Evolutionary conservation across 345 rosid species (phyloP).

Genomic region (Schrenkiella parvula): DNA sequence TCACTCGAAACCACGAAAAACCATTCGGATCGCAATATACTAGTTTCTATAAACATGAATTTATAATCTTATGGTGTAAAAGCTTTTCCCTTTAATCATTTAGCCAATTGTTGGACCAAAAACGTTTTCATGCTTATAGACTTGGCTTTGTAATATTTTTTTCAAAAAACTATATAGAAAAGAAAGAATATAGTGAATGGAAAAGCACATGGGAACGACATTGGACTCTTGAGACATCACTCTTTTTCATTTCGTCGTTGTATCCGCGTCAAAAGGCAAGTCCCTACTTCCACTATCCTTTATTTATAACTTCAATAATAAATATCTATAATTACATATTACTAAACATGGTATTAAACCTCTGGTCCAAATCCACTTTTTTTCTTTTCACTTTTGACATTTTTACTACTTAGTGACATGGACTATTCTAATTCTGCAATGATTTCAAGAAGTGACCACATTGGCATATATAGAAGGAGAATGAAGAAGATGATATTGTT

Average conservation of each 20-base stretch:
- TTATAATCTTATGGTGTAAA: neutral
- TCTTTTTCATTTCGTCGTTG: conserved; percentile 22
- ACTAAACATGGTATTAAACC: conserved; percentile 12
- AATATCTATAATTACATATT: neutral
- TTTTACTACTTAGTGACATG: conserved; percentile 6
- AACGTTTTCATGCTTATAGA: neutral
- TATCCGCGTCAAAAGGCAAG: conserved; percentile 30
- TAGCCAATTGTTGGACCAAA: neutral
- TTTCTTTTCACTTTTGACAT: conserved; percentile 12
- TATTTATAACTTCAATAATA: neutral
- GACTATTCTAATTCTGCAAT: conserved; percentile 24
- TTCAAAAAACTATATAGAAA: neutral
- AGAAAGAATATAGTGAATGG: neutral
- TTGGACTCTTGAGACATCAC: conserved; percentile 9
- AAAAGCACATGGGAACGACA: conserved; percentile 31
- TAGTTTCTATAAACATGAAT: too few species aligned
- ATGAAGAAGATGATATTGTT: conserved; percentile 5
- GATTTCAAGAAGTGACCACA: conserved; percentile 21
- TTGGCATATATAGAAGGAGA: conserved; percentile 8
- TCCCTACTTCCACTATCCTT: conserved; percentile 2
- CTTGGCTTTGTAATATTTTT: neutral
- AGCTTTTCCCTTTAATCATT: neutral
- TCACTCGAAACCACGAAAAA: too few species aligned
- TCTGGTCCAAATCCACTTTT: conserved; percentile 5
- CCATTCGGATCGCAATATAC: too few species aligned